These are phyloP conservation scores for Platismatia glauca DNA, from an alignment of 495 filamentous ascomycete species.

Conservation along the genomic window DNA sequence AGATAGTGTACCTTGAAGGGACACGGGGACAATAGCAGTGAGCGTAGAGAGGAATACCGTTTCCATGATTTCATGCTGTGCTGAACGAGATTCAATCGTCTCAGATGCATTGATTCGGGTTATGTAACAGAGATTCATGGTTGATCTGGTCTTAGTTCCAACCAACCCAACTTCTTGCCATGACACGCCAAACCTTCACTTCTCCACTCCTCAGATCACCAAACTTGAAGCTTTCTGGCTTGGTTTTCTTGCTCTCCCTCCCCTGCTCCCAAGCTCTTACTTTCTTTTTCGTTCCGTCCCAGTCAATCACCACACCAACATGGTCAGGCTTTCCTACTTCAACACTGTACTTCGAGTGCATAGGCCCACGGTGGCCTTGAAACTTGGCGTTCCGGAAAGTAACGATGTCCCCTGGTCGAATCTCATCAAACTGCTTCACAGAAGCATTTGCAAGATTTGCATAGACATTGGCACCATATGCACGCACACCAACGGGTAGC, in stretches of 20 bases:
- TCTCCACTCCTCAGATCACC: conserved; percentile 88
- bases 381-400: conserved; percentile 91
- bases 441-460: conserved; percentile 89
- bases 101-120: neutral
- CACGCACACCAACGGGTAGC: conserved; percentile 70
- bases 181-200: conserved; percentile 95
- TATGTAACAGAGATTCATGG: neutral
- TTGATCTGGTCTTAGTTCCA: conserved; percentile 41
- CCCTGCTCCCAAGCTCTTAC: conserved; percentile 93
- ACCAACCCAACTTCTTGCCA: conserved; percentile 84
- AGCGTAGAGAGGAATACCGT: neutral
- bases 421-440: conserved; percentile 84
- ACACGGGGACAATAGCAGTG: neutral
- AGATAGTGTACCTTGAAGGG: neutral
- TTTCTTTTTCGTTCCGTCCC: conserved; percentile 99
- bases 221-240: conserved; percentile 85
- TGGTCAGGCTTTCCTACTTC: conserved; percentile 92
- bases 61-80: neutral
- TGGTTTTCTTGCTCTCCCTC: conserved; percentile 87
- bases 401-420: conserved; percentile 86
- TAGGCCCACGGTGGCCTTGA: conserved; percentile 87
- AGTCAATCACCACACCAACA: conserved; percentile 92
- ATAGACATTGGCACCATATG: conserved; percentile 89
- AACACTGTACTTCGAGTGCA: conserved; percentile 85
- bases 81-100: neutral